Evolutionary conservation across 2,329 filamentous ascomycete species (phyloP).

Genomic region (Trichophyton simii): DNA sequence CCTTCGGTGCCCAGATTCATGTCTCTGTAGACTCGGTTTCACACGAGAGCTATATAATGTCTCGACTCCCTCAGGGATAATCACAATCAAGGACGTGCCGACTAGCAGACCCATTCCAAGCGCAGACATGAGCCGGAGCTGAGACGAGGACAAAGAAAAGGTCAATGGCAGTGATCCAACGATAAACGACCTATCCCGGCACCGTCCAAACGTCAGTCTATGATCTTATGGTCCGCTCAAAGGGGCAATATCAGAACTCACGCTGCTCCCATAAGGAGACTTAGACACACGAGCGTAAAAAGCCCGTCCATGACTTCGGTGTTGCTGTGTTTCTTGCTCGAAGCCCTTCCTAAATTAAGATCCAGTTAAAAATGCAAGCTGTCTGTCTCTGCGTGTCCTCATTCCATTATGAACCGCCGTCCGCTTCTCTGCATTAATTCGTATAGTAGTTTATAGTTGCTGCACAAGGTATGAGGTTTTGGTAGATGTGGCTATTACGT

Average conservation of each 20-base stretch:
- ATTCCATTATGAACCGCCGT: background rate
- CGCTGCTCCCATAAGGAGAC: slow-evolving; percentile 54
- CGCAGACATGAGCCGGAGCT: slow-evolving; percentile 78
- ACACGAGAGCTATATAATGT: slow-evolving; percentile 56
- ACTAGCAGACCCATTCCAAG: slow-evolving; percentile 89
- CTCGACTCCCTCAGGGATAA: slow-evolving; percentile 93
- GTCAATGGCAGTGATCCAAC: slow-evolving; percentile 83
- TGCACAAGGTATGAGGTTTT: background rate
- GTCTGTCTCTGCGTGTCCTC: background rate
- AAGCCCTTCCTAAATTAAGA: background rate
- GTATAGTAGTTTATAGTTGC: background rate
- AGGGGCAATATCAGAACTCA: slow-evolving; percentile 28
- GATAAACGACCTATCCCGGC: slow-evolving; percentile 64
- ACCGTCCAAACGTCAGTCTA: background rate
- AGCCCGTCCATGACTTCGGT: slow-evolving; percentile 47
- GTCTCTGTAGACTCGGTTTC: slow-evolving; percentile 22
- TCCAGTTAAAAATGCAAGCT: background rate
- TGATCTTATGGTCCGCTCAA: background rate
- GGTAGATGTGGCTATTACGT: background rate
- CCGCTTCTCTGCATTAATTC: background rate
- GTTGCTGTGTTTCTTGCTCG: background rate
- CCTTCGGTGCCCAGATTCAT: slow-evolving; percentile 9
- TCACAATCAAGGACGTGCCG: slow-evolving; percentile 88
- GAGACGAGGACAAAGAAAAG: slow-evolving; percentile 72
- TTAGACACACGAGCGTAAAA: slow-evolving; percentile 51